Conservation (phyloP, 306 rosid species). For the Luffa aegyptiaca region DNA sequence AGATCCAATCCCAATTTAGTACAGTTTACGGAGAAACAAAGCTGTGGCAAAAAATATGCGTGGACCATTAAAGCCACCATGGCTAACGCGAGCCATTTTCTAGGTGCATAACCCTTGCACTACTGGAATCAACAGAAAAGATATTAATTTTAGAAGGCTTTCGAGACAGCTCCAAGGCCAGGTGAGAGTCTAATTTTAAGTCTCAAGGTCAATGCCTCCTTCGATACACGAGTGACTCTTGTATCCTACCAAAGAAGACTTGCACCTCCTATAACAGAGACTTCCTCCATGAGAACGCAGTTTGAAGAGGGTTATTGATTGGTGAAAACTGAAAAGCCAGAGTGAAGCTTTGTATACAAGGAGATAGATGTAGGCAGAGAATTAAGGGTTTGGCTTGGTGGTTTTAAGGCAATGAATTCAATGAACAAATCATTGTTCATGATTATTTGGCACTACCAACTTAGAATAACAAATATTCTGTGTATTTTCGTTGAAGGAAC, state of each 20-base stretch:
- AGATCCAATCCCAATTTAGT: slow-evolving; percentile 2
- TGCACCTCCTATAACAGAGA: neutral
- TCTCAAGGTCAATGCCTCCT: neutral
- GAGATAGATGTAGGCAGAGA: neutral
- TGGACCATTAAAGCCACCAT: neutral
- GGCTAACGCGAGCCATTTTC: neutral
- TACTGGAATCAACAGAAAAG: neutral
- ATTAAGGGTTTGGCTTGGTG: neutral
- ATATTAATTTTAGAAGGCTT: neutral
- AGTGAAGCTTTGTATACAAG: neutral
- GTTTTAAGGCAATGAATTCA: neutral
- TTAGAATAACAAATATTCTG: neutral
- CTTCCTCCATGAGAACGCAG: neutral
- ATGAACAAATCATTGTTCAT: neutral
- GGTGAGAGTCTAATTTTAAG: neutral
- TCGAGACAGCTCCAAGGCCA: neutral
- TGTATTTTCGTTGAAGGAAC: neutral
- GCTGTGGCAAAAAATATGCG: neutral
- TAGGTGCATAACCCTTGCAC: neutral
- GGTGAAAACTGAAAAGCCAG: neutral
- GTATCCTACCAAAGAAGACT: neutral
- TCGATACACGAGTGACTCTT: neutral
- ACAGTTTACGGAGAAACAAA: neutral
- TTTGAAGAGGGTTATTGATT: neutral
- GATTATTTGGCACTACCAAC: neutral